These are phyloP conservation scores for Pharus latifolius DNA, from an alignment of 176 grass and related monocot genomes.

Conservation along the genomic window DNA sequence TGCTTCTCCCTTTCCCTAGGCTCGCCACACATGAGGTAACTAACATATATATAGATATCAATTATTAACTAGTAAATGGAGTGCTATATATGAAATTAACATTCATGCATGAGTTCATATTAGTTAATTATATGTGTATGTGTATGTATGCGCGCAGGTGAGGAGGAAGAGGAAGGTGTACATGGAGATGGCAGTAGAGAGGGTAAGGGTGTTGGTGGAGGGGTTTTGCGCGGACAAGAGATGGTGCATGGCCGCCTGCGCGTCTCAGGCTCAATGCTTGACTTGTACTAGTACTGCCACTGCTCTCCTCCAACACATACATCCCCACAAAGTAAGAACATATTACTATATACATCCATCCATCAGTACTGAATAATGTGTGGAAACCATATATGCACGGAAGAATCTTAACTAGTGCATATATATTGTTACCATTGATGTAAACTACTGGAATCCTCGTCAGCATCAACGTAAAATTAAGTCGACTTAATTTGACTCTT, in stretches of 20 bases:
- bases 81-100: no score
- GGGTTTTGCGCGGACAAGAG: constrained; percentile 22
- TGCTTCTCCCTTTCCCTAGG: constrained; percentile 52
- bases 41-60: not conserved
- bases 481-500: no score
- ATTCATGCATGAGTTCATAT: no score
- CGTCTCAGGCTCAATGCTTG: constrained; percentile 37
- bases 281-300: constrained; percentile 40
- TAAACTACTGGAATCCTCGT: constrained; percentile 23
- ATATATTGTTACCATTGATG: no score
- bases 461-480: not conserved
- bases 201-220: constrained; percentile 45
- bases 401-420: no score
- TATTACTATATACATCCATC: constrained; percentile 2
- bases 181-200: constrained; percentile 38
- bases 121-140: not conserved
- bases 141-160: constrained; percentile 4
- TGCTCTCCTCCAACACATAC: constrained; percentile 29
- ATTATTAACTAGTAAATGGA: no score
- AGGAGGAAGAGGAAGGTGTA: constrained; percentile 35
- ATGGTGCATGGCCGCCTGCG: constrained; percentile 33
- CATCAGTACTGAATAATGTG: no score
- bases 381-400: no score
- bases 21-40: constrained; percentile 37
- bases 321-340: constrained; percentile 34